Evolutionary conservation across 2,329 filamentous ascomycete species (phyloP).

Genomic region (Sclerotinia minor): DNA sequence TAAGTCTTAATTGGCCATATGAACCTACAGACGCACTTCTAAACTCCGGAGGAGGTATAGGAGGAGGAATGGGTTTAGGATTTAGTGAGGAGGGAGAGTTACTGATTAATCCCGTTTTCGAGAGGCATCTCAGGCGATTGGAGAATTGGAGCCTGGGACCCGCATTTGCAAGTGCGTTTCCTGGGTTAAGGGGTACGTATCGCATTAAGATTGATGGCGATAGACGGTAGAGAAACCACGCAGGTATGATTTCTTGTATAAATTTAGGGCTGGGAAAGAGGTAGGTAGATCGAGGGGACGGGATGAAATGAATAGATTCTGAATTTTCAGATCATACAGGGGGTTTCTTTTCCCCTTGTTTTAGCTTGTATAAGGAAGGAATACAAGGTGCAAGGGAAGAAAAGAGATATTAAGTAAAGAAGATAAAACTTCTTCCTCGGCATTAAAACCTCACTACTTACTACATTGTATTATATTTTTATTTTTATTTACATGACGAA

Average conservation of each 20-base stretch:
- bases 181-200: slow-evolving; percentile 52
- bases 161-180: slow-evolving; percentile 65
- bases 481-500: too few species aligned
- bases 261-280: not conserved
- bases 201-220: slow-evolving; percentile 37
- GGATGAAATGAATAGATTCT: not conserved
- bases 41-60: slow-evolving; percentile 55
- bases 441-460: too few species aligned
- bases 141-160: slow-evolving; percentile 81
- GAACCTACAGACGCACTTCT: slow-evolving; percentile 70
- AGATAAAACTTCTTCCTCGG: too few species aligned
- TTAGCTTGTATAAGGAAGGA: not conserved
- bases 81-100: slow-evolving; percentile 58
- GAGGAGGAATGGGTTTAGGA: slow-evolving; percentile 55
- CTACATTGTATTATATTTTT: too few species aligned
- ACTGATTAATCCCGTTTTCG: slow-evolving; percentile 83
- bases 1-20: slow-evolving; percentile 84
- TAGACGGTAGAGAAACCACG: slow-evolving; percentile 24
- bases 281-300: not conserved
- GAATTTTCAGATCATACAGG: not conserved
- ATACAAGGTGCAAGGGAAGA: too few species aligned
- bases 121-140: slow-evolving; percentile 71
- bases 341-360: too few species aligned
- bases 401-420: not conserved
- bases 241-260: not conserved